Base-by-base conservation (phyloP, 2,329 filamentous ascomycete genomes). In the Cordyceps farinosa region DNA sequence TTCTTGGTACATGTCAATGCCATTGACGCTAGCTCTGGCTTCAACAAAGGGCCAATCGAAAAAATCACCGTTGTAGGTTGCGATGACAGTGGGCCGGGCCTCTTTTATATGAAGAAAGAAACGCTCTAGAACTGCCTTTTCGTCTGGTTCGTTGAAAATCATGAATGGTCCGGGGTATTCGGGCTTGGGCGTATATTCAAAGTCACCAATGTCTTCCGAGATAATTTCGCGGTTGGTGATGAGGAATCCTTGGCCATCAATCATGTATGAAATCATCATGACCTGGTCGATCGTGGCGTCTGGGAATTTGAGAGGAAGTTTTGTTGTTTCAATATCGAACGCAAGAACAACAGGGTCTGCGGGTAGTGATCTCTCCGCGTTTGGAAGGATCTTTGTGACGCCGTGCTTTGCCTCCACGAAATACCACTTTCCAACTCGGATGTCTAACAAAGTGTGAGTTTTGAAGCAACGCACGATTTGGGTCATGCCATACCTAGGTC, bases 231-330 rank as follows among this genome's bases (percentile, higher is more conserved):
- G 87, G 73, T 99, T 99, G 5, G 95, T 99, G 76, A 99, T 98
- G 42, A 99, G 82, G 70, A 98, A 99, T 5, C 95, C 95, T 77
- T 97, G 93, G 0, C 95, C 96, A 70, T 99, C 95, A 70, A 99
- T 98, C 96, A 99, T 99, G 80, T 99, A 99, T 38, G 96, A 99
- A 75, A 99, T 94, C 95, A 99, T 99, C 93, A 99, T 99, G 72
- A 99, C 90, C 74, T 97, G 94, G 77, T 99, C 95, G 66, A 97
- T 89, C 4, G 92, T 85, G 1, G 95, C 89, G 73, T 99, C 96
- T 32, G 95, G 96, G 70, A 99, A 99, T 75, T 99, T 99, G 61
- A 99, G 81, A 1, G 96, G 95, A 17, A 95, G 81, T 73, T 99
- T 99, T 5, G 91, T 94, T 2, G 95, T 99, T 77, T 99, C 95